Evolutionary conservation across 805 yeast genomes (phyloP).

Genomic region (Cyberlindnera euphorbiae): DNA sequence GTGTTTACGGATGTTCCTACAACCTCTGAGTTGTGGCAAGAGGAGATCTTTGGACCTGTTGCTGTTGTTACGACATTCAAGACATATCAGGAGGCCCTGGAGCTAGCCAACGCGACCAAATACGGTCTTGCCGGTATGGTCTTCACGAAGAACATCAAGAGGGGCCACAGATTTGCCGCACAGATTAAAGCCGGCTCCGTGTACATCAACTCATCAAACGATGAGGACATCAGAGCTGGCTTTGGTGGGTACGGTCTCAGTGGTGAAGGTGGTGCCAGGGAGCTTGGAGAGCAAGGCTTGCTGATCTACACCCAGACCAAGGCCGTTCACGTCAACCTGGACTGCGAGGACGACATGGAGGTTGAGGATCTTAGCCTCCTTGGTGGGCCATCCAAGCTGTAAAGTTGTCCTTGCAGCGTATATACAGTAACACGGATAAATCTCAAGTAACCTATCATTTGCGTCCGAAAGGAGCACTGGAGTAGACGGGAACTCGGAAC

Average conservation of each 20-base stretch:
- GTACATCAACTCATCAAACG: constrained; percentile 67
- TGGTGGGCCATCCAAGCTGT: background rate
- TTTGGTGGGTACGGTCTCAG: constrained; percentile 79
- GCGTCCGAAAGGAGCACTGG: no score
- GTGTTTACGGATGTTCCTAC: constrained; percentile 67
- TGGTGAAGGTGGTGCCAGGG: constrained; percentile 65
- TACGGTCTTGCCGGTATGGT: constrained; percentile 84
- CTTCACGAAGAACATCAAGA: constrained; percentile 58
- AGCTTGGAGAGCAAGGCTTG: constrained; percentile 71
- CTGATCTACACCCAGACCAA: constrained; percentile 68
- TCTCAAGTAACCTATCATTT: no score
- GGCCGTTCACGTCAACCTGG: constrained; percentile 68
- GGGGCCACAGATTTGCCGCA: constrained; percentile 60
- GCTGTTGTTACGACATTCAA: constrained; percentile 62
- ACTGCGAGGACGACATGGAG: constrained; percentile 28
- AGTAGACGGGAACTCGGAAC: no score
- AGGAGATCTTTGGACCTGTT: constrained; percentile 89
- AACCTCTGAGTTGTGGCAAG: constrained; percentile 60
- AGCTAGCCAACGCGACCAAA: constrained; percentile 62
- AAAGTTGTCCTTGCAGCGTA: background rate
- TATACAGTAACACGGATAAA: no score
- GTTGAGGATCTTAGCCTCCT: background rate
- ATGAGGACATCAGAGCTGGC: constrained; percentile 60
- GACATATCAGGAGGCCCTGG: constrained; percentile 62
- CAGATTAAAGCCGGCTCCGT: constrained; percentile 63